phyloP scores from a whole-genome alignment of 192 early-diverging fungal species.

The Backusella australiensis region DNA sequence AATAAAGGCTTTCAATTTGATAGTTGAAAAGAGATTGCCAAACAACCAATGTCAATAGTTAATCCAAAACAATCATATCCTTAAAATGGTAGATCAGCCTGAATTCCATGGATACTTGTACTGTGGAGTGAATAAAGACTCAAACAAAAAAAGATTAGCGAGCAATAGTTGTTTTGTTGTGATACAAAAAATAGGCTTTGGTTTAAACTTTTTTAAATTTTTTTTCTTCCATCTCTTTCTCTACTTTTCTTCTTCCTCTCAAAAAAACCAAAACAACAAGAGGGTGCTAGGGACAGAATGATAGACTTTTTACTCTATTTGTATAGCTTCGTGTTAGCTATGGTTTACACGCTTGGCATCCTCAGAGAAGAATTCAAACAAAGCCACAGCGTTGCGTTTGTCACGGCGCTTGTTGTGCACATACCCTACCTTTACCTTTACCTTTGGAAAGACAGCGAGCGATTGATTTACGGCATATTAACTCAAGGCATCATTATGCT shows the following conservation, averaged over 20 bases:
- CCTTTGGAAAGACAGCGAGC: not conserved
- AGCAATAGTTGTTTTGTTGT: not conserved
- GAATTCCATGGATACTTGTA: not conserved
- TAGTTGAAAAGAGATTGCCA: no score
- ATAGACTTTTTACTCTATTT: conserved; percentile 1
- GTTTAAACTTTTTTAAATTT: not conserved
- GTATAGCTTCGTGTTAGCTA: not conserved
- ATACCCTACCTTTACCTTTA: not conserved
- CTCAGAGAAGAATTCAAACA: not conserved
- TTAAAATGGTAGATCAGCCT: not conserved
- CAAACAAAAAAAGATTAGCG: not conserved
- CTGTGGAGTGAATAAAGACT: not conserved
- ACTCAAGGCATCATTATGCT: not conserved
- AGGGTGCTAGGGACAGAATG: not conserved
- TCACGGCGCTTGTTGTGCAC: not conserved
- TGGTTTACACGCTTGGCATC: not conserved
- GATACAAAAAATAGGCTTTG: not conserved
- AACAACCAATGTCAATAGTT: no score
- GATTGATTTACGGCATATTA: not conserved
- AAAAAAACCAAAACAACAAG: not conserved
- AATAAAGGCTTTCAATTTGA: no score
- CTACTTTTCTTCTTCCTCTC: not conserved
- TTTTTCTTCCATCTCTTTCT: not conserved
- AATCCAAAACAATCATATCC: no score
- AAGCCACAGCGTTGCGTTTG: not conserved